These are phyloP conservation scores for Marchantia paleacea DNA, from an alignment of 225 moss, liverwort and hornwort genomes.

Conservation along the genomic window DNA sequence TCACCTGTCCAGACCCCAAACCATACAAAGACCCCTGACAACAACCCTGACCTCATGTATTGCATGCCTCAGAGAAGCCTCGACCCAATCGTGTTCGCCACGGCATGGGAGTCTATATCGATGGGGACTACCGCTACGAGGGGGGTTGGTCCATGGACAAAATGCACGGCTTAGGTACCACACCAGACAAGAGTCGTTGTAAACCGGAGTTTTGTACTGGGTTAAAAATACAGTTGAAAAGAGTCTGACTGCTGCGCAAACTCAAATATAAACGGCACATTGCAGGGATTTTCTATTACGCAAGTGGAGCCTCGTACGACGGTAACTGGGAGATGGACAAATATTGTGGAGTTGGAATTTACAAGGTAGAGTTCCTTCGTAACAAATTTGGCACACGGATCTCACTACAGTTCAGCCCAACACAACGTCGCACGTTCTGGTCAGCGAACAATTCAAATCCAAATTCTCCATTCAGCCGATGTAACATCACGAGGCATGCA, in stretches of 20 bases:
- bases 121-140: constrained; percentile 65
- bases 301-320: constrained; percentile 66
- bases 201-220: too few relatives aligned
- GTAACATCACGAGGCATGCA: background rate
- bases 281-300: constrained; percentile 68
- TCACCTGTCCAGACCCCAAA: background rate
- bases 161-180: constrained; percentile 69
- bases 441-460: too few relatives aligned
- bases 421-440: too few relatives aligned
- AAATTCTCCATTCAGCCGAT: background rate
- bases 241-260: background rate
- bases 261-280: background rate
- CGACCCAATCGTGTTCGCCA: constrained; percentile 65
- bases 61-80: constrained; percentile 5
- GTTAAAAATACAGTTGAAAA: too few relatives aligned
- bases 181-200: too few relatives aligned
- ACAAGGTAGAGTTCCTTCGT: constrained; percentile 33
- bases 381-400: too few relatives aligned
- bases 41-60: background rate
- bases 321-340: constrained; percentile 65
- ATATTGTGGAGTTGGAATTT: constrained; percentile 57
- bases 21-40: too few relatives aligned
- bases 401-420: too few relatives aligned
- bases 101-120: constrained; percentile 60
- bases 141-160: constrained; percentile 77